Evolutionary conservation across 495 filamentous ascomycete species (phyloP).

Genomic region (Chlorociboria aeruginascens): DNA sequence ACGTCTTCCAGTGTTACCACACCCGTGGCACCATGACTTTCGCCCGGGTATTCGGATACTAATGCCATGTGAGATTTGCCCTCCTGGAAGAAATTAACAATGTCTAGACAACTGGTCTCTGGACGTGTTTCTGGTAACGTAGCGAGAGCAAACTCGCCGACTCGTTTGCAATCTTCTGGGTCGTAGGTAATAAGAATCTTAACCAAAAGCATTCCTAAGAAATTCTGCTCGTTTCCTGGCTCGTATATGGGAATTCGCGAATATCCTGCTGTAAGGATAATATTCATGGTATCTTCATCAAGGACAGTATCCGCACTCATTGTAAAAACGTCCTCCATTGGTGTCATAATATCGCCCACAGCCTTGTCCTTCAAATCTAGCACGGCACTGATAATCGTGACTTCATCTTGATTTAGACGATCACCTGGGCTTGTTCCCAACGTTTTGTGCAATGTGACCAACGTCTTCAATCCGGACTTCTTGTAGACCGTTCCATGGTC

Average conservation of each 20-base stretch:
- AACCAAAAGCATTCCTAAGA: conserved; percentile 93
- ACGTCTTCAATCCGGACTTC: conserved; percentile 70
- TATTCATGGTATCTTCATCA: conserved; percentile 85
- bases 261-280: conserved; percentile 84
- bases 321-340: conserved; percentile 92
- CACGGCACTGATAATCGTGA: conserved; percentile 95
- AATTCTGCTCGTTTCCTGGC: conserved; percentile 71
- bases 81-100: conserved; percentile 99
- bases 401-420: conserved; percentile 90
- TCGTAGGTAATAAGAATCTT: conserved; percentile 99
- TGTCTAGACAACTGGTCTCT: conserved; percentile 92
- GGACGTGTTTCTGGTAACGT: conserved; percentile 90
- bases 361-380: conserved; percentile 93
- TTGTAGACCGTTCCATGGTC: conserved; percentile 80
- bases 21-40: conserved; percentile 78
- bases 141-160: conserved; percentile 82
- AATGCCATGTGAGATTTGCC: conserved; percentile 98
- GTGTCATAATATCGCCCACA: conserved; percentile 92
- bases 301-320: conserved; percentile 87
- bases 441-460: conserved; percentile 88
- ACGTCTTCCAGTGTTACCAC: conserved; percentile 96
- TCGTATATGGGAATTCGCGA: conserved; percentile 91
- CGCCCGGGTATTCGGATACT: conserved; percentile 79
- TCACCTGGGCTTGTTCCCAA: conserved; percentile 71
- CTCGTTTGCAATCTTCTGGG: conserved; percentile 75